phyloP scores from a whole-genome alignment of 345 rosid species.

The Noccaea bulbosa region DNA sequence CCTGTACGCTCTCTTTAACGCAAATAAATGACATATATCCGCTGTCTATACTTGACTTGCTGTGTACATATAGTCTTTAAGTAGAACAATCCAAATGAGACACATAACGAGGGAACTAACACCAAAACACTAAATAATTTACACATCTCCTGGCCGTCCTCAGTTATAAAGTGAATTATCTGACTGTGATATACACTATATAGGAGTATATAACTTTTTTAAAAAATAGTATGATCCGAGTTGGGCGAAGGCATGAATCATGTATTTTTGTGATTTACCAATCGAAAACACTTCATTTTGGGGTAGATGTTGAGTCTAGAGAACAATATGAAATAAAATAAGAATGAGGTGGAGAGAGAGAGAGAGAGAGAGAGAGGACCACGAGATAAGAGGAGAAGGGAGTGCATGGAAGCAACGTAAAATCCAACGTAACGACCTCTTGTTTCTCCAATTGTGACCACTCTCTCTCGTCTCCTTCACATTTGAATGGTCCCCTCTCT shows the following conservation, averaged over 20 bases:
- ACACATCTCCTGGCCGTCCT: not conserved
- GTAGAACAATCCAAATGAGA: conserved; percentile 7
- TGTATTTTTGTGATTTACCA: not conserved
- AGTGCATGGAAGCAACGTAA: conserved; percentile 47
- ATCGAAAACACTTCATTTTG: not conserved
- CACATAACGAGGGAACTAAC: not conserved
- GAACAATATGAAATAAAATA: conserved; percentile 28
- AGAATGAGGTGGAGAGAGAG: conserved; percentile 27
- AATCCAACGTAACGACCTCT: conserved; percentile 44
- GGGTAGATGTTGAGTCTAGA: not conserved
- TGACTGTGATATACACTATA: not conserved
- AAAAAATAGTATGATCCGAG: not conserved
- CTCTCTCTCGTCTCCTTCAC: conserved; percentile 35
- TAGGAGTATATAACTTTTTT: not conserved
- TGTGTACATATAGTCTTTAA: not conserved
- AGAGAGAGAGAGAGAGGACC: conserved; percentile 41
- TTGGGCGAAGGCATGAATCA: not conserved
- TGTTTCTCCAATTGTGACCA: conserved; percentile 42
- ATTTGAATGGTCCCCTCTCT: conserved; percentile 22
- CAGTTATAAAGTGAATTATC: not conserved
- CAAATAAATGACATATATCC: conserved; percentile 25
- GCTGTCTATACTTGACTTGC: not conserved
- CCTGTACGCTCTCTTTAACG: conserved; percentile 26
- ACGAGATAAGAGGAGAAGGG: conserved; percentile 37
- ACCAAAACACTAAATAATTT: not conserved